Evolutionary conservation across 202 grass and related monocot species (phyloP).

Genomic region (Schoenoplectus triqueter): DNA sequence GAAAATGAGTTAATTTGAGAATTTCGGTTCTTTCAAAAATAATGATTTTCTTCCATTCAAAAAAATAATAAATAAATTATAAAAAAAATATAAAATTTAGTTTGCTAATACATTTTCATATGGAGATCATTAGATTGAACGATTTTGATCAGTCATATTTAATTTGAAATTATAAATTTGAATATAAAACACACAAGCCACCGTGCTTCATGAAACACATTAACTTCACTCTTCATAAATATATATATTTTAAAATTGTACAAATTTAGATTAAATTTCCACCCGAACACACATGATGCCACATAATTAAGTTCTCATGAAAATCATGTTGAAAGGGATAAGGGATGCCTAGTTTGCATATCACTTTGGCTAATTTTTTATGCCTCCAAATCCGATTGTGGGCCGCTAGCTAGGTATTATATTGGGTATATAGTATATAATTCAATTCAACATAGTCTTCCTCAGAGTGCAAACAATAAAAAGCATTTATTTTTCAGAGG

Average conservation of each 20-base stretch:
- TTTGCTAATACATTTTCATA: too few species aligned
- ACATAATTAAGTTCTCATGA: background rate
- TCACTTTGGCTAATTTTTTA: conserved; percentile 22
- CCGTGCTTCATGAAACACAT: too few species aligned
- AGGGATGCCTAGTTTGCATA: conserved; percentile 28
- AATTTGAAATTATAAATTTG: too few species aligned
- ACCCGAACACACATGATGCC: background rate
- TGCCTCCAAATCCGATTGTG: background rate
- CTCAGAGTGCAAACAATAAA: background rate
- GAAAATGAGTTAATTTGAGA: too few species aligned
- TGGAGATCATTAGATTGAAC: too few species aligned
- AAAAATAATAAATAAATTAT: background rate
- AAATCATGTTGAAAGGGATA: background rate
- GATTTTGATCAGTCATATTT: too few species aligned
- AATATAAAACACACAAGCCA: too few species aligned
- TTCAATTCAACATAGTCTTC: background rate
- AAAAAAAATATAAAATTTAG: too few species aligned
- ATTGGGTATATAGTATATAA: background rate
- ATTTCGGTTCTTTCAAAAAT: too few species aligned
- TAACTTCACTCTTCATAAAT: too few species aligned
- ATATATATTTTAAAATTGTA: background rate
- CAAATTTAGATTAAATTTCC: background rate
- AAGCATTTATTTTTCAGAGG: too few species aligned
- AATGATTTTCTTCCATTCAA: too few species aligned
- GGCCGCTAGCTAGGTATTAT: background rate